Evolutionary conservation across 148 eudicot genomes (phyloP), one percentile per base, ranked within the genome.

Genomic region (Drosera capensis): DNA sequence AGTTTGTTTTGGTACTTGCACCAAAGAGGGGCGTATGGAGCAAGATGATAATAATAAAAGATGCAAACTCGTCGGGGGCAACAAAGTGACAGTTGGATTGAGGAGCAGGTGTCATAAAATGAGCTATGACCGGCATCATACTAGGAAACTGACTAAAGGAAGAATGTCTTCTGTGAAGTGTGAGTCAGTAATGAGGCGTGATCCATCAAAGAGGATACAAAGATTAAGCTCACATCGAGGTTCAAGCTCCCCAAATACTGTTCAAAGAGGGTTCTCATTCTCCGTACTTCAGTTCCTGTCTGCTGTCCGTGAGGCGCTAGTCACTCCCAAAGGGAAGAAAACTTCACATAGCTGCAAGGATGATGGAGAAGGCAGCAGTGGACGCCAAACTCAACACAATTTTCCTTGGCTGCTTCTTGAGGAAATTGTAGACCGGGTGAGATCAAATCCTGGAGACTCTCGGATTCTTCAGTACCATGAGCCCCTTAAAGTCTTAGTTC

Each of bases 371-470:
- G 38, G 25, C 22, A 40, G 3, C 42, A 43, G 48, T 3, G 31
- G 9, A 13, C 6, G n/a, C 38, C n/a, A 34, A 34, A 34, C 1
- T 5, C 5, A 34, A 34, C 23, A 23, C 3, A 71, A 65, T 38
- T 60, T 65, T 22, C 78, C 77, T 18, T 61, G 72, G 36, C 71
- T 75, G 7, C 52, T 72, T 22, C 51, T 78, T 31, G 59, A 59
- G 34, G 80, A 78, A 37, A 68, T 78, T 48, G 72, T 74, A 18
- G 66, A 65, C 52, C 80, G 73, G 20, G 77, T 78, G 21, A 70
- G 60, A 34, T 70, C 77, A 40, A 78, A 68, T 34, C 85, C 85
- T n/a, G 77, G 80, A 22, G 80, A 78, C 58, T 71, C 77, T 25
- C 54, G 70, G 35, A 74, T 78, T 56, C 77, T 78, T 38, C 80